These are phyloP conservation scores for Penicillium angulare DNA, from an alignment of 495 filamentous ascomycete species.

Conservation along the genomic window DNA sequence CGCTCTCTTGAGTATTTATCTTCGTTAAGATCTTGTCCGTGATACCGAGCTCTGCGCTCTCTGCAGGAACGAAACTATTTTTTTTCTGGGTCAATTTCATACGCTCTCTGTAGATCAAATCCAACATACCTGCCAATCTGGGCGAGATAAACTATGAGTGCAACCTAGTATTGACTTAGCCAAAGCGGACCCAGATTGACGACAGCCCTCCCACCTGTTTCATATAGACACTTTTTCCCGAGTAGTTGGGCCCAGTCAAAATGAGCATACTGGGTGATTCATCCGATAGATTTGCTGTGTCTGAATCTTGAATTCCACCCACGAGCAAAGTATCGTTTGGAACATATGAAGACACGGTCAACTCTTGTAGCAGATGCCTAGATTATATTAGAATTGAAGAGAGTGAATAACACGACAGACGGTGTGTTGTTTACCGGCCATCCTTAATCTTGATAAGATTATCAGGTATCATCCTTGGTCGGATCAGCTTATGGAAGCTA, in stretches of 20 bases:
- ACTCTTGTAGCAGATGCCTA: constrained; percentile 85
- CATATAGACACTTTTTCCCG: constrained; percentile 94
- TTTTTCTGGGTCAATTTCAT: neutral
- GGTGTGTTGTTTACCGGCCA: constrained; percentile 57
- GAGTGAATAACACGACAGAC: neutral
- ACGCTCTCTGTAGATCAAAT: constrained; percentile 1
- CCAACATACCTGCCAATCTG: constrained; percentile 70
- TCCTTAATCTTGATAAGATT: constrained; percentile 76
- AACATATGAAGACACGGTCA: constrained; percentile 81
- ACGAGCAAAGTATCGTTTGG: constrained; percentile 72
- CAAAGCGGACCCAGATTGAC: neutral
- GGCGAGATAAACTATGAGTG: constrained; percentile 90
- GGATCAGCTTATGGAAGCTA: constrained; percentile 65
- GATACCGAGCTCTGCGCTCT: constrained; percentile 73
- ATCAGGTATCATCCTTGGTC: constrained; percentile 65
- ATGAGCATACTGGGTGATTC: constrained; percentile 69
- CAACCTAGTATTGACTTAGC: constrained; percentile 42
- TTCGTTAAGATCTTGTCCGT: constrained; percentile 93
- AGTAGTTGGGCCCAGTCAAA: constrained; percentile 92
- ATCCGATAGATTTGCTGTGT: neutral
- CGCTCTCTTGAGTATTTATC: constrained; percentile 82
- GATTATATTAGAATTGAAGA: constrained; percentile 18
- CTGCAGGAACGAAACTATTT: constrained; percentile 79
- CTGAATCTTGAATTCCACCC: constrained; percentile 49
- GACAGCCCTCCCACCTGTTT: constrained; percentile 59